Evolutionary conservation across 2,329 filamentous ascomycete species (phyloP).

Genomic region (Aspergillus sp.): DNA sequence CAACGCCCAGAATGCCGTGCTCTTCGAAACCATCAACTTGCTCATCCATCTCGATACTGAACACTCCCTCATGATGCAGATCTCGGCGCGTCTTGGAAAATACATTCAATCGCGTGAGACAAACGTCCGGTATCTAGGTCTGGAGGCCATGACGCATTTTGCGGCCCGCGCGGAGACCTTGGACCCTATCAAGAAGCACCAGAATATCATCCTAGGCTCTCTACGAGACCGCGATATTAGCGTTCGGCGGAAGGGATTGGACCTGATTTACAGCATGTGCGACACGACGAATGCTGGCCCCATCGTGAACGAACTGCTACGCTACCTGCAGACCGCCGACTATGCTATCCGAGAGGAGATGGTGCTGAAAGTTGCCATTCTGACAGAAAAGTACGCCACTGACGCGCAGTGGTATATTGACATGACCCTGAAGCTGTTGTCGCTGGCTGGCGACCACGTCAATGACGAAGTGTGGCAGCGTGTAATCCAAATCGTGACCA

Average conservation of each 20-base stretch:
- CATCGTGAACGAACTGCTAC: constrained; percentile 88
- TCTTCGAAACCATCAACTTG: constrained; percentile 96
- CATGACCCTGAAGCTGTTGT: constrained; percentile 88
- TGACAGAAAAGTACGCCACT: constrained; percentile 97
- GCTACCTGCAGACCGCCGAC: constrained; percentile 93
- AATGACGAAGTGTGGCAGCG: constrained; percentile 99
- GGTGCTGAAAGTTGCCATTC: constrained; percentile 97
- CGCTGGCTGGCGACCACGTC: constrained; percentile 96
- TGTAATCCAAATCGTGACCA: constrained; percentile 97
- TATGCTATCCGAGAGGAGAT: constrained; percentile 98
- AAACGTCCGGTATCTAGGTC: constrained; percentile 90
- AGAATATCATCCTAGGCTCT: constrained; percentile 91
- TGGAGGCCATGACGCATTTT: constrained; percentile 98
- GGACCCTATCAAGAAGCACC: constrained; percentile 96
- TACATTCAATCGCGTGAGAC: constrained; percentile 97
- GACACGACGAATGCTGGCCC: constrained; percentile 90
- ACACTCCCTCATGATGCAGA: constrained; percentile 90
- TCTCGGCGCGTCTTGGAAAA: constrained; percentile 83
- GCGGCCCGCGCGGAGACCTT: constrained; percentile 90
- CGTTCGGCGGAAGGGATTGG: constrained; percentile 89
- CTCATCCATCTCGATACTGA: constrained; percentile 98
- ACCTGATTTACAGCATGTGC: constrained; percentile 99
- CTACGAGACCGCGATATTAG: constrained; percentile 95
- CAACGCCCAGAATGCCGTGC: constrained; percentile 94
- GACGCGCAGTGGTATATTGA: constrained; percentile 99